Conservation (phyloP, 768 basidiomycete species). For the Fomitopsis serialis region DNA sequence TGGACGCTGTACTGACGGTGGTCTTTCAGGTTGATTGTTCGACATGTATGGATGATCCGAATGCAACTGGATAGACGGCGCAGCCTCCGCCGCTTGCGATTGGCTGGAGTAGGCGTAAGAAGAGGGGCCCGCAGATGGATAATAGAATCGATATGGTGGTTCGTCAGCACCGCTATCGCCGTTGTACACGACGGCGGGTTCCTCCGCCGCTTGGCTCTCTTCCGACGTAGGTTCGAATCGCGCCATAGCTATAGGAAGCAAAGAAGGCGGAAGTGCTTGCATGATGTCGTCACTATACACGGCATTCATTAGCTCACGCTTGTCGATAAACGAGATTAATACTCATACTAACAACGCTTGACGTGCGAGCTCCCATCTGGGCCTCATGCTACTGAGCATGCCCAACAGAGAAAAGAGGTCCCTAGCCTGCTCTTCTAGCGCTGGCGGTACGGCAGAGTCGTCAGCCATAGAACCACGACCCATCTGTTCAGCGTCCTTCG, state of each 20-base stretch:
- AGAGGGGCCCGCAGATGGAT: neutral
- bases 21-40: neutral
- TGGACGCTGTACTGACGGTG: neutral
- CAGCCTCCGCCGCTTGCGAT: neutral
- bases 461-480: conserved; percentile 6
- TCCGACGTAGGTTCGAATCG: neutral
- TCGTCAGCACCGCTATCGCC: neutral
- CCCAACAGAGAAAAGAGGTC: conserved; percentile 8
- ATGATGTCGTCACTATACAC: conserved; percentile 11
- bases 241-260: neutral
- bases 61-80: neutral
- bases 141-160: neutral
- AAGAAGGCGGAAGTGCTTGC: conserved; percentile 8
- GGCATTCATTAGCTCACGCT: neutral
- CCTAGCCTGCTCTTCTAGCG: neutral
- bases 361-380: conserved; percentile 16
- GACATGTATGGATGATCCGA: neutral
- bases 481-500: conserved; percentile 4
- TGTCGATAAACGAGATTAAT: neutral
- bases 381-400: conserved; percentile 12
- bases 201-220: neutral
- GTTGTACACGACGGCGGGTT: neutral
- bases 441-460: neutral
- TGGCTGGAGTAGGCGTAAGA: neutral
- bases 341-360: conserved; percentile 17